These are phyloP conservation scores for Colletotrichum phormii DNA, from an alignment of 2,329 filamentous ascomycete species.

Conservation along the genomic window DNA sequence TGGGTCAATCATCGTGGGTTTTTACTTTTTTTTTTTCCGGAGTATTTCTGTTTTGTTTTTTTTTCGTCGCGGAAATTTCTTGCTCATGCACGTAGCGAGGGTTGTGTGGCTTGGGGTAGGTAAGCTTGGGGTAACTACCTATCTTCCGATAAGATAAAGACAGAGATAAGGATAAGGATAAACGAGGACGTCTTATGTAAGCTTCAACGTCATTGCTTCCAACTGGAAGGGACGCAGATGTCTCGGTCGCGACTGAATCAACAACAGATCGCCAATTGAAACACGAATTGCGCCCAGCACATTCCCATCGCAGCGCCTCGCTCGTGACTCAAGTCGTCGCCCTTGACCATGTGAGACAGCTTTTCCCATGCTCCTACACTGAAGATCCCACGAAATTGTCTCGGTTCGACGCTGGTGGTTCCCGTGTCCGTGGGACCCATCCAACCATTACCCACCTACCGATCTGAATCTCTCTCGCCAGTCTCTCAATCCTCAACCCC, in stretches of 20 bases:
- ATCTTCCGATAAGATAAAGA: not conserved
- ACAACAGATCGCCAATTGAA: slow-evolving; percentile 28
- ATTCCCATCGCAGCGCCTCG: slow-evolving; percentile 20
- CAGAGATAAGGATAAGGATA: too few relatives aligned
- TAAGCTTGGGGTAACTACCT: not conserved
- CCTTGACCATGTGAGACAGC: slow-evolving; percentile 1
- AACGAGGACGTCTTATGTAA: not conserved
- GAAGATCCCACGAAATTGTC: not conserved
- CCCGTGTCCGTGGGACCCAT: not conserved
- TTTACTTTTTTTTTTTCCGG: not conserved
- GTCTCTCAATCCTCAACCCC: slow-evolving; percentile 9
- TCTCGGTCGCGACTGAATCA: slow-evolving; percentile 3
- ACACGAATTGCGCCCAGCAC: slow-evolving; percentile 9
- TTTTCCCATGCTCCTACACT: not conserved
- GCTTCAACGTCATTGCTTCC: slow-evolving; percentile 24
- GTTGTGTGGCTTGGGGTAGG: too few relatives aligned
- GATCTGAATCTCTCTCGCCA: not conserved
- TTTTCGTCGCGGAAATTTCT: not conserved
- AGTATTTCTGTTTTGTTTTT: not conserved
- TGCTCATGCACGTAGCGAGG: slow-evolving; percentile 10
- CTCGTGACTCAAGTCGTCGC: slow-evolving; percentile 4
- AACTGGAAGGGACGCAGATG: not conserved
- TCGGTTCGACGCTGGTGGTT: not conserved
- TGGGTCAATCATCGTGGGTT: not conserved
- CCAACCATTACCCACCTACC: not conserved